A percentile compares a stretch with the other conserved stretches of the same genome.
These are phyloP conservation scores for Lactarius sp. DNA, from an alignment of 768 basidiomycete genomes.

Conservation along the genomic window DNA sequence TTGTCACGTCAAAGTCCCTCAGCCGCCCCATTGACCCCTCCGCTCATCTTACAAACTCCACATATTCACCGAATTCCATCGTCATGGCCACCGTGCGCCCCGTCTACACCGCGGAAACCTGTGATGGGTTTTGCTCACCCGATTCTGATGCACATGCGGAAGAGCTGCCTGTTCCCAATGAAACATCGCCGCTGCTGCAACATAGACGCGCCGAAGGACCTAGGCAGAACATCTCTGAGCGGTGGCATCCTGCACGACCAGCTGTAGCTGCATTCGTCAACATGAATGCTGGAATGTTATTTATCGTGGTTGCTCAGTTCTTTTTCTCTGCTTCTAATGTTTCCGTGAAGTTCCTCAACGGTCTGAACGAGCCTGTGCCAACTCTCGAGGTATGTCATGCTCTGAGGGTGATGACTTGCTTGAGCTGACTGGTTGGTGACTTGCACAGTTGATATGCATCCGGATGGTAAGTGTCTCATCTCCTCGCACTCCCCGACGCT, in stretches of 20 bases:
- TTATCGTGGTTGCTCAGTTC: slow-evolving; percentile 52
- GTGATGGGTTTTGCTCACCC: background rate
- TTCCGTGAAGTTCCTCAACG: slow-evolving; percentile 57
- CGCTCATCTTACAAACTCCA: background rate
- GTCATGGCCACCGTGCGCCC: background rate
- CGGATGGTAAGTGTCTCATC: slow-evolving; percentile 46
- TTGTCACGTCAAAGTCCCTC: too few species aligned
- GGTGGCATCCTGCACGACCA: background rate
- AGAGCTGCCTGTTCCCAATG: background rate
- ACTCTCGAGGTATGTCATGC: background rate
- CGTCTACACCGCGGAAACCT: background rate
- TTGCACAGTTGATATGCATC: slow-evolving; percentile 45
- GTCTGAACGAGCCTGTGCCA: slow-evolving; percentile 50
- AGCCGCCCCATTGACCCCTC: too few species aligned
- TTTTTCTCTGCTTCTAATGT: slow-evolving; percentile 60
- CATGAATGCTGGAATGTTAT: slow-evolving; percentile 53
- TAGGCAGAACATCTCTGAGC: background rate
- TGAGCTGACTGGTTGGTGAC: background rate
- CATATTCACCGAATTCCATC: background rate
- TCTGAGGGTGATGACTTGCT: background rate
- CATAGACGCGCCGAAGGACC: background rate
- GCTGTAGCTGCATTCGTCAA: background rate
- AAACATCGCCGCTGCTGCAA: background rate
- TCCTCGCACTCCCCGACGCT: background rate
- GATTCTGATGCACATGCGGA: background rate